Base-by-base conservation (phyloP, 2,329 filamentous ascomycete genomes). In the Microdochium nivale region DNA sequence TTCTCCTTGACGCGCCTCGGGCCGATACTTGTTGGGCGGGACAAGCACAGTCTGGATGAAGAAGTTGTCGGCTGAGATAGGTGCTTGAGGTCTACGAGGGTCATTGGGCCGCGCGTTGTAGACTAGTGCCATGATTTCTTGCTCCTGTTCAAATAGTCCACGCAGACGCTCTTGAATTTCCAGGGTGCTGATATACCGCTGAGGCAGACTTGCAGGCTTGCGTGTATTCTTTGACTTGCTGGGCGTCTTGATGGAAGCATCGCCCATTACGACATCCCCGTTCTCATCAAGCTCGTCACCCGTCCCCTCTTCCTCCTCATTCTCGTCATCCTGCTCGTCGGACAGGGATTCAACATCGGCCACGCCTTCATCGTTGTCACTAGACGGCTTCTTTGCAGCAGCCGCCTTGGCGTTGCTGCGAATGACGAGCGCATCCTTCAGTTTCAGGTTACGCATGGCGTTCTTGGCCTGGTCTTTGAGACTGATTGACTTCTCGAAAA, bases 11-110 rank as follows among this genome's bases (percentile, higher is more conserved):
- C 83, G 80, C 10, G 90, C 89, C 65, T 95, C 90, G 13, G 94
- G 91, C 40, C 94, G 84, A 67, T 87, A 99, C 60, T 85, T 87
- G 66, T 96, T 99, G 2, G 94, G 94, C 2, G 95, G 90, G 0
- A 99, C 90, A 14, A 97, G 75, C 50, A 99, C 74, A 33, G 84
- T 86, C 52, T 87, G 84, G 52, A 97, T 76, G 70, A 99, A 99
- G 71, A 99, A 97, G 84, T 97, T 96, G 58, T 96, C 88, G 1
- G 89, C 81, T 7, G 23, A 7, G 13, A 44, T 44, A 11, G 10
- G 13, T 23, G 40, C 16, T 13, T 44, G 40, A 2, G 75, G 83
- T n/a, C 90, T 70, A 52, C 77, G 80, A 64, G 81, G 84, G 3
- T 77, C 73, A 9, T 68, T 66, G 3, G 86, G 82, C 53, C 86